Evolutionary conservation across 352 stramenopile species (phyloP), one percentile per base, ranked within the genome.

Genomic region (Peronospora belbahrii): DNA sequence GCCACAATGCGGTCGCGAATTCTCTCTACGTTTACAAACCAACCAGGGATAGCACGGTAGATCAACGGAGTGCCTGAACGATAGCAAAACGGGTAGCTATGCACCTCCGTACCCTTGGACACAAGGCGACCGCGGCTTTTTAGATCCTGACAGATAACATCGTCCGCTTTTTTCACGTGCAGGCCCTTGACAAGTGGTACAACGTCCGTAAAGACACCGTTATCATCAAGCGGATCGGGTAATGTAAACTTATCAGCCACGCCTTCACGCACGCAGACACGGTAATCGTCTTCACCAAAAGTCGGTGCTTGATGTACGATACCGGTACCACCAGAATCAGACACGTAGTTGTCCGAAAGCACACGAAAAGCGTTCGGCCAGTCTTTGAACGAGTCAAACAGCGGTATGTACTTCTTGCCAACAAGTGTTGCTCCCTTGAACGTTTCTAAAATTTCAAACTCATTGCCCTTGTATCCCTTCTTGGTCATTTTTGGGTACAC

Each of bases 1-100:
- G 83, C 90, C 64, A 87, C 82, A 49, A 94, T 90, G 32, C 94
- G 84, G 39, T 99, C 94, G 37, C 96, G 95, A 59, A 99, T 98
- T 52, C 91, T 84, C 61, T 98, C 95, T 8, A 99, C 96, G 55
- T 97, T 97, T 15, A 99, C 87, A 52, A 99, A 99, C 97, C 97
- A 99, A 7, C 92, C 97, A 1, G 95, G 96, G 28, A 99, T 96
- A 11, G 96, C 96, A 49, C 97, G 97, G 84, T 99, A 99, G 72
- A 99, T 99, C 28, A 99, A 74, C 18, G 97, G 97, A 28, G 97
- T 99, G 59, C 98, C 96, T n/a, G 93, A 98, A 55, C 97, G 82
- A 92, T 97, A 99, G 75, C 97, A 99, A 78, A 98, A 99, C 18
- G 97, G 97, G 70, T 99, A 99, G 50, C 84, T 97, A 86, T 99